Evolutionary conservation across 805 yeast species (phyloP), one percentile per base, ranked within the genome.

Genomic region (Blastobotrys attinorum): DNA sequence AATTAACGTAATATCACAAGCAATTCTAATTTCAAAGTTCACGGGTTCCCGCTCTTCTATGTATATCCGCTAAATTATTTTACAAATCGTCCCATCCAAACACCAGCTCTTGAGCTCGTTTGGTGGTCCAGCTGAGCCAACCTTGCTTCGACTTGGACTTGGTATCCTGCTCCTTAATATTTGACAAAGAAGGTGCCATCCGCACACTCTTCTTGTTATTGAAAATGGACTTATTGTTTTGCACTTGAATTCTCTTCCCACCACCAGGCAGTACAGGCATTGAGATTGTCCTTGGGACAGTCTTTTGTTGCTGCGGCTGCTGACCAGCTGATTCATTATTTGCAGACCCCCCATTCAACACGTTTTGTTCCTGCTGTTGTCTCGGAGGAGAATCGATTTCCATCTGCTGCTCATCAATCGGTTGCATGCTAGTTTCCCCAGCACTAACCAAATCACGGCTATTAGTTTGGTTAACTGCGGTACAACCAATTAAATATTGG

Each of bases 401-500:
- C 29, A 37, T 37, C 11, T 22, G 18, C 22, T 32, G 17, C n/a
- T 44, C 47, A 10, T 31, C 34, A 15, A 15, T 16, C 34, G n/a
- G 18, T 6, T 31, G 34, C 20, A 17, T 17, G 20, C 11, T 17
- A 22, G 7, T 25, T 11, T 25, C 29, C 11, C 29, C 29, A 25
- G 29, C 29, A 25, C 10, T 25, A 11, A 25, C 29, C 29, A 25
- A 11, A 8, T 25, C 29, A 25, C 29, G 29, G 29, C 10, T 8
- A 11, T 25, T 25, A n/a, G 39, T 15, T 13, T 3, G 22, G 29
- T 22, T 17, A 3, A 35, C 16, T 11, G 75, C 71, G 57, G 82
- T 61, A 73, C 95, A 62, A 57, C 95, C 77, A 59, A 80, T 61
- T 60, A 74, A 54, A 61, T 67, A 44, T 21, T 72, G 67, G 1